Percentiles rank a stretch among this genome's conserved stretches.
phyloP scores from a whole-genome alignment of 768 basidiomycete species.

The Xerocomellus dryophilus region DNA sequence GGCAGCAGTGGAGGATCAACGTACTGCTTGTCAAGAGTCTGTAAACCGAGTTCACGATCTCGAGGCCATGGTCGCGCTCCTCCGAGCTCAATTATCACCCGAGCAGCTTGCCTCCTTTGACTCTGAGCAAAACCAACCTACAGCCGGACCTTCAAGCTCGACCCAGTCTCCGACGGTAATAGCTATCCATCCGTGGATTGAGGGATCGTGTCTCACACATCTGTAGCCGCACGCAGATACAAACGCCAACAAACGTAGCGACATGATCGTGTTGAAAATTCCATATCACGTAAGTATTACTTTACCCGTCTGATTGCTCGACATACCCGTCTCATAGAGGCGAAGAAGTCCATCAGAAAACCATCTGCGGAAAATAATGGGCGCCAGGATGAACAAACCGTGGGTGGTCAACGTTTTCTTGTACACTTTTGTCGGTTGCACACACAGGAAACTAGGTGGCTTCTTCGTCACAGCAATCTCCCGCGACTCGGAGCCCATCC shows the following conservation, averaged over 20 bases:
- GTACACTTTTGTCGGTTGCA: neutral
- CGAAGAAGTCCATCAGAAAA: constrained; percentile 11
- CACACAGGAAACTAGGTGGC: neutral
- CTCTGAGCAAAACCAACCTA: neutral
- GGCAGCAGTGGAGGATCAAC: constrained; percentile 15
- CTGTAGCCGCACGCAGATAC: constrained; percentile 9
- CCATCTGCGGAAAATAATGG: neutral
- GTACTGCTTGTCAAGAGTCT: constrained; percentile 9
- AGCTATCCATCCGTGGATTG: neutral
- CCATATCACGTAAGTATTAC: constrained; percentile 19
- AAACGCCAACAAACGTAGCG: constrained; percentile 14
- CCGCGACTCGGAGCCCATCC: neutral
- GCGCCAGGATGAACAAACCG: constrained; percentile 7
- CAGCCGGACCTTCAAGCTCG: neutral
- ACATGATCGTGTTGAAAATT: constrained; percentile 23
- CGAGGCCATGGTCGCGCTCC: constrained; percentile 14
- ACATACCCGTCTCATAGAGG: neutral
- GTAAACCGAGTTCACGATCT: constrained; percentile 16
- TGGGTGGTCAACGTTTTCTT: constrained; percentile 5
- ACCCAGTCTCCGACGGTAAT: constrained; percentile 13
- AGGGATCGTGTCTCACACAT: constrained; percentile 4
- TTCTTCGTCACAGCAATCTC: neutral
- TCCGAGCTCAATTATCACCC: constrained; percentile 16
- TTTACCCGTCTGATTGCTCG: neutral
- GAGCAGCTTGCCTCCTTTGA: constrained; percentile 21